A percentile compares a stretch with the other conserved stretches of the same genome.
phyloP scores from a whole-genome alignment of 2,329 filamentous ascomycete species.

The Epichloe aotearoae region DNA sequence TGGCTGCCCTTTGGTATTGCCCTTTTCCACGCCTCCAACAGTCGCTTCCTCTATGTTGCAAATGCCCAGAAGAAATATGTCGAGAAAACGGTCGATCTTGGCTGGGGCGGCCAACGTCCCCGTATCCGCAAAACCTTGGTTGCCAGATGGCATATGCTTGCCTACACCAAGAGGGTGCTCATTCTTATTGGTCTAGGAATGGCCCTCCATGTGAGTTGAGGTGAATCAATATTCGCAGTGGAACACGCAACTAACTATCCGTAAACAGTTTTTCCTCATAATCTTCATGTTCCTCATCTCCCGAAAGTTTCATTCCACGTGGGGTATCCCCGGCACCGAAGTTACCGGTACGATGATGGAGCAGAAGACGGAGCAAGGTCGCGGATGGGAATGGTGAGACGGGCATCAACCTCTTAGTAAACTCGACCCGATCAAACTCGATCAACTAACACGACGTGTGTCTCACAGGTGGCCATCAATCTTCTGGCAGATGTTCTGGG shows the following conservation, averaged over 20 bases:
- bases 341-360: constrained; percentile 41
- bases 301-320: constrained; percentile 49
- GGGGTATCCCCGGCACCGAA: constrained; percentile 48
- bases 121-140: constrained; percentile 16
- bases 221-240: background rate
- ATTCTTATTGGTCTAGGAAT: constrained; percentile 40
- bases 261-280: constrained; percentile 39
- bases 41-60: constrained; percentile 45
- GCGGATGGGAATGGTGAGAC: constrained; percentile 52
- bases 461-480: constrained; percentile 43
- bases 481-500: constrained; percentile 52
- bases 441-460: background rate
- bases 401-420: background rate
- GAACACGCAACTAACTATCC: background rate
- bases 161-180: constrained; percentile 36
- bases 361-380: constrained; percentile 28
- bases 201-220: constrained; percentile 35
- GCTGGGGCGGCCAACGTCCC: constrained; percentile 5
- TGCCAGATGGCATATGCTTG: constrained; percentile 25
- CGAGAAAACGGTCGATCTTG: constrained; percentile 5
- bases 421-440: background rate
- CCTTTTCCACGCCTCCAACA: constrained; percentile 51
- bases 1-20: constrained; percentile 53
- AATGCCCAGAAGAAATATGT: constrained; percentile 36
- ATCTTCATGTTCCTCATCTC: constrained; percentile 50